Percentiles rank a stretch among this genome's conserved stretches.
Evolutionary conservation across 768 basidiomycete genomes (phyloP).

Genomic region (Suillus brevipes): DNA sequence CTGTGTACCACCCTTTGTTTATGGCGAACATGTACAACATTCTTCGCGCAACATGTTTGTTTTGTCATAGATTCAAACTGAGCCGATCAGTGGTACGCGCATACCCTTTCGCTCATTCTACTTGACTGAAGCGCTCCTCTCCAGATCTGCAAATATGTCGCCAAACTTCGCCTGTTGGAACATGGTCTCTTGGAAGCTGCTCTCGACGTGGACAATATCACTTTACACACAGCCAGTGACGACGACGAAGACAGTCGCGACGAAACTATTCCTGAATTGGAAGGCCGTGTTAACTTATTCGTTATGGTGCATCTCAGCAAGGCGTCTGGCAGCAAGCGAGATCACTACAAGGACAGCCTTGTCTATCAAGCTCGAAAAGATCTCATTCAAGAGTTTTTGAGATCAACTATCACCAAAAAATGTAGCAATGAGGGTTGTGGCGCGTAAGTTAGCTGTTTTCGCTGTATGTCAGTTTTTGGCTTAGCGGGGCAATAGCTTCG

Average conservation of each 20-base stretch:
- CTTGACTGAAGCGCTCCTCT: constrained; percentile 6
- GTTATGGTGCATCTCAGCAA: constrained; percentile 51
- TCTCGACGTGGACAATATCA: constrained; percentile 69
- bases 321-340: constrained; percentile 60
- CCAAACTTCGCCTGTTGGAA: constrained; percentile 86
- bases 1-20: constrained; percentile 96
- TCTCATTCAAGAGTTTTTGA: constrained; percentile 79
- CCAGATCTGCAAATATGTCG: constrained; percentile 80
- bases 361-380: constrained; percentile 88
- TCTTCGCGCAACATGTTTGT: constrained; percentile 85
- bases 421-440: constrained; percentile 78
- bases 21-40: constrained; percentile 89
- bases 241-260: constrained; percentile 43
- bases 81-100: constrained; percentile 64
- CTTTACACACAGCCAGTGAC: constrained; percentile 38
- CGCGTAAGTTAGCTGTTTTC: constrained; percentile 58
- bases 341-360: constrained; percentile 84
- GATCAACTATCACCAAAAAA: constrained; percentile 61
- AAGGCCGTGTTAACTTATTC: constrained; percentile 62
- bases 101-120: constrained; percentile 14
- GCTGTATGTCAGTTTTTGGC: constrained; percentile 10
- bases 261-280: constrained; percentile 64
- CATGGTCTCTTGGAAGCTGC: constrained; percentile 86
- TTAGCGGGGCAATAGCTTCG: constrained; percentile 45
- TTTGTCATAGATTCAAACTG: constrained; percentile 91